Evolutionary conservation across 75 land plant species (phyloP), one percentile per base, ranked within the genome.

Genomic region (Pinus albicaulis): DNA sequence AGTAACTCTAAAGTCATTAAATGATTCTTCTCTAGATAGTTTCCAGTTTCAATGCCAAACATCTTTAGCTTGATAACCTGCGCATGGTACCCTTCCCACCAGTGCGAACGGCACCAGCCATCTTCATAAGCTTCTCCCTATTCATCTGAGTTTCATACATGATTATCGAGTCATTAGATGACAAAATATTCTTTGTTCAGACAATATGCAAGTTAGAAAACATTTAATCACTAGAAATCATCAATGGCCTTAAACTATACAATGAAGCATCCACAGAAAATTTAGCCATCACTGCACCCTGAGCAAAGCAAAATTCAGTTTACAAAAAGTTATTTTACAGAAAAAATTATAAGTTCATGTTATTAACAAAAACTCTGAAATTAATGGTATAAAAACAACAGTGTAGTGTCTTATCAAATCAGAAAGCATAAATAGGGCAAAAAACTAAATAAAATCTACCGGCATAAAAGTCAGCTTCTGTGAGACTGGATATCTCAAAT

Each of bases 31-130:
- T 61, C 11, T 22, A 23, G 25, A 61, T 24, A 24, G 14, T 61
- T 61, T 10, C 4, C 64, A 61, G 15, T 48, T 24, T 7, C 24
- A 61, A 26, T 24, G 64, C 64, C 15, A 24, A 61, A 25, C 24
- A 8, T 26, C 15, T 12, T 24, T 61, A 61, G 64, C 26, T 61
- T 61, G 14, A 61, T 61, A 8, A 92, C 94, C 94, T 92, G 59
- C 92, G 68, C 78, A 92, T 74, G 60, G 82, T 92, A 53, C 93
- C 93, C 82, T 91, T 91, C 23, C 93, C 93, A 76, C 93, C 93
- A 64, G 93, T 91, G 84, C 90, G 90, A 23, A 92, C 94, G 0
- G 92, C 94, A 90, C 94, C 83, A 26, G 92, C 94, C 92, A 92
- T 92, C 86, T 92, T 90, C 85, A 87, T 90, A 10, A 92, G 86